Conservation (phyloP, 2,329 filamentous ascomycete genomes). For the Lachnum nothofagi region DNA sequence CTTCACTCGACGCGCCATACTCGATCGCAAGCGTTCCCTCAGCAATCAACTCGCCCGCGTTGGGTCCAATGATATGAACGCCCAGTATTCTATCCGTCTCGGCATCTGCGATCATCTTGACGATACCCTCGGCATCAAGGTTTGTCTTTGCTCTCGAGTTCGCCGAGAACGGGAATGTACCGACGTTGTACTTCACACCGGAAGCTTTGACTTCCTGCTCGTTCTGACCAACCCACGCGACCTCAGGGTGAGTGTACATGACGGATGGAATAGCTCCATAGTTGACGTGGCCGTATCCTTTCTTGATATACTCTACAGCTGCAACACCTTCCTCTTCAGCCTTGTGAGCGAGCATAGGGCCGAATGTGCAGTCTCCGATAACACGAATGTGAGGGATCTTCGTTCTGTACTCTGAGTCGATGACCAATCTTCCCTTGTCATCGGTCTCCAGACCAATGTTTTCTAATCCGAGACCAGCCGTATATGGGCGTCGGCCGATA, state of each 20-base stretch:
- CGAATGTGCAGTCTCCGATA: conserved; percentile 93
- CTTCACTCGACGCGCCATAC: conserved; percentile 92
- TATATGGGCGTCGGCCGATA: conserved; percentile 94
- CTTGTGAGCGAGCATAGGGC: conserved; percentile 98
- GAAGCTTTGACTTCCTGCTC: conserved; percentile 91
- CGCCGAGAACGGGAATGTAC: conserved; percentile 93
- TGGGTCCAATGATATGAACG: conserved; percentile 92
- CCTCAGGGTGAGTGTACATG: conserved; percentile 99
- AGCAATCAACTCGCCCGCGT: conserved; percentile 98
- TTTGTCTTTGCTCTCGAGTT: conserved; percentile 99
- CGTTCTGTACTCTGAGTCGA: conserved; percentile 98
- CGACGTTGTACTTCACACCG: conserved; percentile 86
- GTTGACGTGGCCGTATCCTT: conserved; percentile 97
- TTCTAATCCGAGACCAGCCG: conserved; percentile 82
- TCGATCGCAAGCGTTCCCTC: conserved; percentile 92
- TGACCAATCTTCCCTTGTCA: conserved; percentile 88
- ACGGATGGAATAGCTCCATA: conserved; percentile 95
- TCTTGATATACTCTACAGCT: conserved; percentile 93
- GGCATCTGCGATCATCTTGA: conserved; percentile 94
- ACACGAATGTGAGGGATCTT: conserved; percentile 96
- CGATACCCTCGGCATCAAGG: conserved; percentile 87
- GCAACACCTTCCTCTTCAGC: conserved; percentile 97
- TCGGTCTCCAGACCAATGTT: conserved; percentile 89
- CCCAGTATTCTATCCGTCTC: conserved; percentile 95
- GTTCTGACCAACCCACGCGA: conserved; percentile 96